Conservation (phyloP, 352 stramenopile species). For the Globisporangium radiosum region DNA sequence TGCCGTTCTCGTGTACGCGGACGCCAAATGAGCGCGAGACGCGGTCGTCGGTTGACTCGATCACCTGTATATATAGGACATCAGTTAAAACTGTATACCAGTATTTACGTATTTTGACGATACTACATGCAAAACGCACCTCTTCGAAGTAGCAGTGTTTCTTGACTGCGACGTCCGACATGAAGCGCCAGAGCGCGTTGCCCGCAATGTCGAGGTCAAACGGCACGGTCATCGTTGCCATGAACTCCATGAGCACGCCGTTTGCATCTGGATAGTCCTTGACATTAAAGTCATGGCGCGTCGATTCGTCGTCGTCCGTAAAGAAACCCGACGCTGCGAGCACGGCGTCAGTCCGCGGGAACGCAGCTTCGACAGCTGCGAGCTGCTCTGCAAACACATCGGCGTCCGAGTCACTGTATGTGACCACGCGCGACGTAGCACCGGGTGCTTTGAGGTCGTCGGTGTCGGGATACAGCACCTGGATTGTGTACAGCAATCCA, state of each 20-base stretch:
- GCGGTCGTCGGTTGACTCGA: slow-evolving; percentile 1
- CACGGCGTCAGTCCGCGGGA: slow-evolving; percentile 5
- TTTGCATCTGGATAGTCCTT: slow-evolving; percentile 9
- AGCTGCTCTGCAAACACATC: slow-evolving; percentile 10
- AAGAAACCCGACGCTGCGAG: slow-evolving; percentile 1
- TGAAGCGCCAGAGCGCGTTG: slow-evolving; percentile 16
- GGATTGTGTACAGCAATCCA: background rate
- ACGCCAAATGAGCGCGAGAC: slow-evolving; percentile 9
- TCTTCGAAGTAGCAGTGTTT: slow-evolving; percentile 15
- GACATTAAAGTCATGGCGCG: slow-evolving; percentile 7
- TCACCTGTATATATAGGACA: background rate
- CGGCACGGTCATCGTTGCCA: slow-evolving; percentile 7
- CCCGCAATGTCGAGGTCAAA: slow-evolving; percentile 8
- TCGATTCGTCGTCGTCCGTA: background rate
- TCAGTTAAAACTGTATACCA: too few relatives aligned
- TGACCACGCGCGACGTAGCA: slow-evolving; percentile 4
- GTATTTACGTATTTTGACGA: too few relatives aligned
- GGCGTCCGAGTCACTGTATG: slow-evolving; percentile 5
- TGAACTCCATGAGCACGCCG: slow-evolving; percentile 18
- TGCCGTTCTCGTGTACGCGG: slow-evolving; percentile 3
- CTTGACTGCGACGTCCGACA: slow-evolving; percentile 12
- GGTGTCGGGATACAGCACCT: slow-evolving; percentile 8
- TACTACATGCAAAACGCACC: too few relatives aligned
- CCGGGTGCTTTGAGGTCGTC: background rate
- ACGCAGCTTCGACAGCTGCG: slow-evolving; percentile 1